Evolutionary conservation across 768 basidiomycete genomes (phyloP).

Genomic region (Tricholoma terreum): DNA sequence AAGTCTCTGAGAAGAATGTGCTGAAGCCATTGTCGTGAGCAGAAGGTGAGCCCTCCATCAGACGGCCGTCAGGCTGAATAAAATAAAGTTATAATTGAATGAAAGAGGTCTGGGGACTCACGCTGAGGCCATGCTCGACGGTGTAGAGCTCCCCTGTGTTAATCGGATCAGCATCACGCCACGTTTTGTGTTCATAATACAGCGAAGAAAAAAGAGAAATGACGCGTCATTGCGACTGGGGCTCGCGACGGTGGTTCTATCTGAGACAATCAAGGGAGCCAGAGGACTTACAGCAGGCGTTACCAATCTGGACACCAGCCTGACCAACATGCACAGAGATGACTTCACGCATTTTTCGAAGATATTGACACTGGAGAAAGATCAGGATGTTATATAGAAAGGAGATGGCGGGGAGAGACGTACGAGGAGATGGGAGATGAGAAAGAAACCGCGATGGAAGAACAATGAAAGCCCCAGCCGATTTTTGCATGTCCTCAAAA

Average conservation of each 20-base stretch:
- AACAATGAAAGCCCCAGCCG: conserved; percentile 33
- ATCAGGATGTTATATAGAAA: conserved; percentile 16
- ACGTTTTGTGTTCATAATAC: conserved; percentile 6
- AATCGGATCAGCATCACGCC: conserved; percentile 23
- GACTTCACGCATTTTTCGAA: conserved; percentile 76
- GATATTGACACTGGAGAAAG: conserved; percentile 20
- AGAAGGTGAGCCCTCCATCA: conserved; percentile 67
- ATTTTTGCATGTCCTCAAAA: conserved; percentile 43
- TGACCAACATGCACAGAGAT: conserved; percentile 97
- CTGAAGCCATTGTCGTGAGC: conserved; percentile 84
- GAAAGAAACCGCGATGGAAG: conserved; percentile 40
- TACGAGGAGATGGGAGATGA: conserved; percentile 19
- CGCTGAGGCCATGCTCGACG: conserved; percentile 94
- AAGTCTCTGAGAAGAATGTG: conserved; percentile 97
- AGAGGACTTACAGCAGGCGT: conserved; percentile 83
- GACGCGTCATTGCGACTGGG: conserved; percentile 14
- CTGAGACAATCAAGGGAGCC: conserved; percentile 4
- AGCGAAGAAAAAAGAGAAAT: conserved; percentile 3
- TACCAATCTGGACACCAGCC: conserved; percentile 92
- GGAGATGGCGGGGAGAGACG: conserved; percentile 28
- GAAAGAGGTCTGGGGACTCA: conserved; percentile 38
- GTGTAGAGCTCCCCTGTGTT: conserved; percentile 93
- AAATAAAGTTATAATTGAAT: conserved; percentile 14
- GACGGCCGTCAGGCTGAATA: conserved; percentile 85
- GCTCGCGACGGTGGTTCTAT: conserved; percentile 4